Evolutionary conservation across 2,329 filamentous ascomycete species (phyloP).

Genomic region (Aspergillus puulaauensis): DNA sequence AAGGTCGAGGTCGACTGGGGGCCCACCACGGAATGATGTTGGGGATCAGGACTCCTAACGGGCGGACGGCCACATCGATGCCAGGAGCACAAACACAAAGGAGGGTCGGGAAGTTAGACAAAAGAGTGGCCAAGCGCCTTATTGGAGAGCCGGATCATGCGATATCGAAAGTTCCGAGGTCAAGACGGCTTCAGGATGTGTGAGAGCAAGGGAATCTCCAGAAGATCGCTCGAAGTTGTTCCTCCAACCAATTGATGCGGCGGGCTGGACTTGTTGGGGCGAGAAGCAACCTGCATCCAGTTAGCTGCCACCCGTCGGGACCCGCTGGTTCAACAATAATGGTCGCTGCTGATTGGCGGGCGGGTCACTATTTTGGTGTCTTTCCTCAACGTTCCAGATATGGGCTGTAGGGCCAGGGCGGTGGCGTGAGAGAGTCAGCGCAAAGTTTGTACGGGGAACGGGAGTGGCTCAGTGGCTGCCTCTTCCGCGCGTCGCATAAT

Average conservation of each 20-base stretch:
- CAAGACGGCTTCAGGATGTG: neutral
- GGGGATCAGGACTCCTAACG: slow-evolving; percentile 14
- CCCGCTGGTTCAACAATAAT: neutral
- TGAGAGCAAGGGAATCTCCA: neutral
- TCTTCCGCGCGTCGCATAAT: neutral
- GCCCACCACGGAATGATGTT: slow-evolving; percentile 21
- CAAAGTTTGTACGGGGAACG: too few species aligned
- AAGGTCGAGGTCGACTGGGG: slow-evolving; percentile 14
- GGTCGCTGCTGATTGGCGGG: neutral
- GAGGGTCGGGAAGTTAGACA: slow-evolving; percentile 8
- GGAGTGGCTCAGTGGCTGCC: neutral
- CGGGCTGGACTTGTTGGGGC: slow-evolving; percentile 17
- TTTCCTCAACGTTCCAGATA: neutral
- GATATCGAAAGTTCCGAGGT: slow-evolving; percentile 28
- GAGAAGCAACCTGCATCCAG: slow-evolving; percentile 10
- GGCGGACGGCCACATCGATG: slow-evolving; percentile 2
- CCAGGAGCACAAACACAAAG: slow-evolving; percentile 9
- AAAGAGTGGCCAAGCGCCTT: slow-evolving; percentile 14
- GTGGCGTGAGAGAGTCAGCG: neutral
- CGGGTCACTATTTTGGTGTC: neutral
- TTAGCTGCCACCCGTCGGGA: slow-evolving; percentile 4
- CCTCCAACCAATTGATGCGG: slow-evolving; percentile 10
- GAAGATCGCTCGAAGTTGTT: neutral
- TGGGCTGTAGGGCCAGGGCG: neutral
- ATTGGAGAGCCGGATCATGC: slow-evolving; percentile 20